These are phyloP conservation scores for Pyrenophora graminea DNA, from an alignment of 2,329 filamentous ascomycete species.

Conservation along the genomic window DNA sequence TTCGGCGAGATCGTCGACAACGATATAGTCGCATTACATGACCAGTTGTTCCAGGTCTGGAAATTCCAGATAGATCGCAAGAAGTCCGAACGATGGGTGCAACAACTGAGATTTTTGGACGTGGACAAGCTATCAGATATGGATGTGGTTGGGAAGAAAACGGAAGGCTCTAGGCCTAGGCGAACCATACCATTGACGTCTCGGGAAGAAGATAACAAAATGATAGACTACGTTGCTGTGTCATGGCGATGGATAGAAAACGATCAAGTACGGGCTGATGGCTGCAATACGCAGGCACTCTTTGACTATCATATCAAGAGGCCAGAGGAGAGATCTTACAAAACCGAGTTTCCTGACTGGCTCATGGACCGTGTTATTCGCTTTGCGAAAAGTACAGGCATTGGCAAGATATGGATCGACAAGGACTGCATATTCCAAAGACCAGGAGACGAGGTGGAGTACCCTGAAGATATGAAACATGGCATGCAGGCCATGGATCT, in stretches of 20 bases:
- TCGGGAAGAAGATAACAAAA: conserved; percentile 1
- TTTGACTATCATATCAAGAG: conserved; percentile 17
- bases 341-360: conserved; percentile 21
- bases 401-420: conserved; percentile 23
- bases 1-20: conserved; percentile 24
- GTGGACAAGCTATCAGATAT: conserved; percentile 17
- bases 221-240: conserved; percentile 19
- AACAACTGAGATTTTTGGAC: conserved; percentile 18
- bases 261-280: not conserved
- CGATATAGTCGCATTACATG: conserved; percentile 10
- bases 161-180: not conserved
- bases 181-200: not conserved
- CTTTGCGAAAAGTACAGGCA: conserved; percentile 13
- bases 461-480: conserved; percentile 7
- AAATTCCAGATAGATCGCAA: conserved; percentile 8
- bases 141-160: not conserved
- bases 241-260: conserved; percentile 20
- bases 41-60: conserved; percentile 22
- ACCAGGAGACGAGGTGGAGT: conserved; percentile 3
- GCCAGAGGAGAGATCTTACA: conserved; percentile 3
- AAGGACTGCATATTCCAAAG: conserved; percentile 28
- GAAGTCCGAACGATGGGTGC: conserved; percentile 16
- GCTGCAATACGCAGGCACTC: not conserved
- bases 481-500: conserved; percentile 28
- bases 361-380: conserved; percentile 25